Conservation (phyloP, 331 rosid genomes). For the Malus hybrid region DNA sequence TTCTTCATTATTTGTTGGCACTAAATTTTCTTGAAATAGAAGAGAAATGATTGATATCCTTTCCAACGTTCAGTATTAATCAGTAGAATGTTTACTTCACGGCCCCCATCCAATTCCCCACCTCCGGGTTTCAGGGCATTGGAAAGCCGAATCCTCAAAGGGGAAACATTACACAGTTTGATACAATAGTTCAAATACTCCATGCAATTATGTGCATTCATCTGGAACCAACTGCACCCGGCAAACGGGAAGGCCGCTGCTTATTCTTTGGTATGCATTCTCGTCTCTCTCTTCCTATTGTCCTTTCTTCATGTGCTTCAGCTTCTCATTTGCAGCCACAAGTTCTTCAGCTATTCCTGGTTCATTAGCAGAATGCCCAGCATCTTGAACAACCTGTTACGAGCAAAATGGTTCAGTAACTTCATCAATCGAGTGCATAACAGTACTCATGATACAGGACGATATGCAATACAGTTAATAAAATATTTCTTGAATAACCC, state of each 20-base stretch:
- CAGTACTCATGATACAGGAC: not conserved
- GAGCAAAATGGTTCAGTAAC: slow-evolving; percentile 10
- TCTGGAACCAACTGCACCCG: not conserved
- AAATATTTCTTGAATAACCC: no score
- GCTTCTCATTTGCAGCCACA: slow-evolving; percentile 83
- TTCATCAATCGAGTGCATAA: not conserved
- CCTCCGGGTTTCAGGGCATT: not conserved
- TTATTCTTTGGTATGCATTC: not conserved
- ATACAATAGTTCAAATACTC: not conserved
- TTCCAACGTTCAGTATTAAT: not conserved
- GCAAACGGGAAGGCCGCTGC: not conserved
- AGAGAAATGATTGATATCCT: not conserved
- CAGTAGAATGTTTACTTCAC: not conserved
- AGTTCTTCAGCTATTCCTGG: slow-evolving; percentile 87
- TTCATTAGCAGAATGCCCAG: slow-evolving; percentile 95
- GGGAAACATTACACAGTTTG: not conserved
- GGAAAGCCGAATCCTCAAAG: not conserved
- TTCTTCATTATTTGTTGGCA: not conserved
- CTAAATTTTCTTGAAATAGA: no score
- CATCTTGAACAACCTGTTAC: slow-evolving; percentile 70
- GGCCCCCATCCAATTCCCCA: not conserved
- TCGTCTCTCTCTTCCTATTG: slow-evolving; percentile 14
- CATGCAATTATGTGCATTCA: not conserved
- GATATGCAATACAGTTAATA: not conserved
- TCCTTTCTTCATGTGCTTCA: slow-evolving; percentile 46